Conservation (phyloP, 2,329 filamentous ascomycete genomes). For the Colletotrichum costaricense region DNA sequence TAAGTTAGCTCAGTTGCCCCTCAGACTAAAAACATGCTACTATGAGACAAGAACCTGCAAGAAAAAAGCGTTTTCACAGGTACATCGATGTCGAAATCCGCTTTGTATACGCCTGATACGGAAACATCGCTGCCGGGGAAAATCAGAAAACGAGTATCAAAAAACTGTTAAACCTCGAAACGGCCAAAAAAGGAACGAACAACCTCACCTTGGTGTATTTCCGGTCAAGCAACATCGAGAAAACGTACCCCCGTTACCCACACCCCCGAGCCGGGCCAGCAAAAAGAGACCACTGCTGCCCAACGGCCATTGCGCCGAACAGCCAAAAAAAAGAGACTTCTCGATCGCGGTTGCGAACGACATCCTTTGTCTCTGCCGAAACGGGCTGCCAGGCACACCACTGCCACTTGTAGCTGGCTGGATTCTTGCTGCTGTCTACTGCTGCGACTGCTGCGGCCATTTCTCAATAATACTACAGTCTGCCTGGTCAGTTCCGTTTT, state of each 20-base stretch:
- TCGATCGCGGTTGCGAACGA: slow-evolving; percentile 35
- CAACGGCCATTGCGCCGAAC: slow-evolving; percentile 20
- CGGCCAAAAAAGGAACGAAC: slow-evolving; percentile 1
- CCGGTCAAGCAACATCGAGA: not conserved
- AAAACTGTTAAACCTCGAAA: not conserved
- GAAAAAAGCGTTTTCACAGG: too few species aligned
- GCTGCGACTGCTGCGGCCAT: slow-evolving; percentile 16
- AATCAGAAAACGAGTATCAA: not conserved
- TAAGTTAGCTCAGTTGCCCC: slow-evolving; percentile 52
- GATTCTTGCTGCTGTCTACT: not conserved
- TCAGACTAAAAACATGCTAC: slow-evolving; percentile 17
- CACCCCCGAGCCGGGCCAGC: not conserved
- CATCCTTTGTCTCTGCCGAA: slow-evolving; percentile 22
- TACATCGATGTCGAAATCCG: not conserved
- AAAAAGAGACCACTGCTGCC: slow-evolving; percentile 31
- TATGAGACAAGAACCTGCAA: not conserved
- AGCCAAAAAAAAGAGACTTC: slow-evolving; percentile 29
- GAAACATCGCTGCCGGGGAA: not conserved
- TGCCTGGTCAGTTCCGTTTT: slow-evolving; percentile 13
- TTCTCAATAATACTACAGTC: slow-evolving; percentile 24
- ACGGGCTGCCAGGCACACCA: slow-evolving; percentile 13
- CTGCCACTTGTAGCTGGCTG: slow-evolving; percentile 20
- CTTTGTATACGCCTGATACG: not conserved
- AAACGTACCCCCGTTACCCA: slow-evolving; percentile 17
- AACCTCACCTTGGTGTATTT: slow-evolving; percentile 5